Base-by-base conservation (phyloP, 345 rosid species). In the Camelina hispida region DNA sequence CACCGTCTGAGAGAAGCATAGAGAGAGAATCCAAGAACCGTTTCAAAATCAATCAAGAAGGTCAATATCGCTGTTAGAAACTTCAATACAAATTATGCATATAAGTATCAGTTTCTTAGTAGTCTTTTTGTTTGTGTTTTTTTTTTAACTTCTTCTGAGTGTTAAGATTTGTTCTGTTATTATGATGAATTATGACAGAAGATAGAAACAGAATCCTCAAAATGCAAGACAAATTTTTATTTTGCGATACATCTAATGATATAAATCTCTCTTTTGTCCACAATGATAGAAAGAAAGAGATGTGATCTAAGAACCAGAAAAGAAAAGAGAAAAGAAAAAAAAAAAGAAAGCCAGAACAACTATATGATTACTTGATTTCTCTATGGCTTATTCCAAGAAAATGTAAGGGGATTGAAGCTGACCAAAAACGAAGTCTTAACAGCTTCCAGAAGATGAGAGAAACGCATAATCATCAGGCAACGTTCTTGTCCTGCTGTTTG, bases 1-100 rank as follows among this genome's bases (percentile, higher is more conserved):
- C 87, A 92, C 99, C 0, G 97, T 95, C 79, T 92, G 80, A 71
- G 71, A 52, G 57, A 47, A 58, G 58, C 59, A 8, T 51, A 44
- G 56, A 32, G 55, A 42, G 62, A 61, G 48, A 32, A 32, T 9
- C 57, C 6, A 35, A 4, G 34, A 66, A 47, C 38, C 18, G 52
- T 75, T 46, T 59, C 37, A 67, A 15, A 58, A 12, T 28, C 51
- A 8, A 25, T 57, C 52, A 56, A 74, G 64, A 56, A 74, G 64
- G 66, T 74, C 43, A 17, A 16, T 6, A 2, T 66, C 54, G 42
- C 18, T 38, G 73, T 75, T 38, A 56, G 66, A 65, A 46, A 74
- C 65, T 15, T 44, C 0, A 17, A 56, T 55, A 55, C 40, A 73
- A 65, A 14, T 44, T 16, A 48, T 75, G 79, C 74, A 75, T 75